Evolutionary conservation across 164 flowering plant species (phyloP).

Genomic region (Chimonanthus salicifolius): DNA sequence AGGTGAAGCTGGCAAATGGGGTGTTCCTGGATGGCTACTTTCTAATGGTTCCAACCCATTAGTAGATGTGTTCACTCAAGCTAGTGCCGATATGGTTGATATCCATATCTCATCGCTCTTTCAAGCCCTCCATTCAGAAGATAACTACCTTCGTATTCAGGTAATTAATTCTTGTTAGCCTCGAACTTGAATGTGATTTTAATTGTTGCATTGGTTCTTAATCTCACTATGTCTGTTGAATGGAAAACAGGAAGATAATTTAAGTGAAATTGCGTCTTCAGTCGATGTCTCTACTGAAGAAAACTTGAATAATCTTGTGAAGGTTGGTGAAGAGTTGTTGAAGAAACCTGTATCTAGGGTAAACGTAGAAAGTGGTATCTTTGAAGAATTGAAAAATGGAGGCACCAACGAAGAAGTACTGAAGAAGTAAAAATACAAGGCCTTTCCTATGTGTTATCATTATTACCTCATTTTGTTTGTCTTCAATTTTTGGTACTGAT

Average conservation of each 20-base stretch:
- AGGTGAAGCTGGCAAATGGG: constrained; percentile 29
- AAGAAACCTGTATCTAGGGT: constrained; percentile 15
- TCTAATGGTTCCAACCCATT: constrained; percentile 21
- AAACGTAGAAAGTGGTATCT: constrained; percentile 21
- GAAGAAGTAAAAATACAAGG: constrained; percentile 7
- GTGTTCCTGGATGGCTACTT: constrained; percentile 25
- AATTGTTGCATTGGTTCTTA: too few relatives aligned
- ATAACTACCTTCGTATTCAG: constrained; percentile 30
- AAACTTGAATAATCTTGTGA: constrained; percentile 19
- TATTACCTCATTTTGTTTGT: not conserved
- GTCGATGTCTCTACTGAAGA: constrained; percentile 12
- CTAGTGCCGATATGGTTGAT: constrained; percentile 31
- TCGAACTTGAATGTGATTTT: not conserved
- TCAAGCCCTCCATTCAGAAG: constrained; percentile 22
- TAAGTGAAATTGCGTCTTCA: constrained; percentile 6
- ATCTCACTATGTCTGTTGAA: not conserved
- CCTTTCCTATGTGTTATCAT: not conserved
- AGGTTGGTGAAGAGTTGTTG: constrained; percentile 16
- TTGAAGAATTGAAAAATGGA: constrained; percentile 10
- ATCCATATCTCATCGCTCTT: constrained; percentile 20
- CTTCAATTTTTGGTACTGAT: not conserved
- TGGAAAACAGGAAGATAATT: constrained; percentile 13
- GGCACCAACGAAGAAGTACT: constrained; percentile 23
- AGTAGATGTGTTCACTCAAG: constrained; percentile 24
- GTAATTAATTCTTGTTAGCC: constrained; percentile 3